Evolutionary conservation across 768 basidiomycete species (phyloP).

Genomic region (Cystobasidium ongulense): DNA sequence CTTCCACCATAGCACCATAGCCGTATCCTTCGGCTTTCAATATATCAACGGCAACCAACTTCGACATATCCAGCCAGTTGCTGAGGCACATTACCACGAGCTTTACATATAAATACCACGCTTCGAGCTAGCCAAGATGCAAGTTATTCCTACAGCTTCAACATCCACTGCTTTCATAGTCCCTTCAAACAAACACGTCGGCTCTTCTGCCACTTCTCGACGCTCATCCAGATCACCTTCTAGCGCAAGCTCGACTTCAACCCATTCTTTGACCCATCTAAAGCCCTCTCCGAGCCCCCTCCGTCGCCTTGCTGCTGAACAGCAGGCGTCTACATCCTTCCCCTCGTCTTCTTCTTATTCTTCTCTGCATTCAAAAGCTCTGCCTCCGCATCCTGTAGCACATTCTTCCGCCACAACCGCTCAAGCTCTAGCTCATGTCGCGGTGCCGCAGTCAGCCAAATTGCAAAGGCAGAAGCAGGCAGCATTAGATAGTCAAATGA

Average conservation of each 20-base stretch:
- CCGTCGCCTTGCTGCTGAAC: background rate
- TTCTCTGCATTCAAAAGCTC: background rate
- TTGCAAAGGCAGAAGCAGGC: conserved; percentile 49
- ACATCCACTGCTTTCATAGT: background rate
- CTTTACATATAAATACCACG: background rate
- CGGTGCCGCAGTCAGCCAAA: background rate
- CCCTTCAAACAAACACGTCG: background rate
- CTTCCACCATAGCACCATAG: background rate
- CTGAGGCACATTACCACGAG: background rate
- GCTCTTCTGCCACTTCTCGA: background rate
- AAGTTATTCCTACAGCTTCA: background rate
- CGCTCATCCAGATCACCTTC: background rate
- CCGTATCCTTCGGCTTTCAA: conserved; percentile 16
- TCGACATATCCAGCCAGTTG: background rate
- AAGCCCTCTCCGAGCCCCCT: background rate
- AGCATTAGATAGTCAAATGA: conserved; percentile 54
- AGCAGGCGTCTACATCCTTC: background rate
- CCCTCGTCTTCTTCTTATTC: background rate
- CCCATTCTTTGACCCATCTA: background rate
- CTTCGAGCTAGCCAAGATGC: background rate
- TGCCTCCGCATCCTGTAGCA: background rate
- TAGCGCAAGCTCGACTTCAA: background rate
- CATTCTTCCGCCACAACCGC: background rate
- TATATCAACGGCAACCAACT: background rate
- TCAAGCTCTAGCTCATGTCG: background rate